A percentile compares a stretch with the other conserved stretches of the same genome.
phyloP scores from a whole-genome alignment of 2,329 filamentous ascomycete genomes.

The Calonectria hongkongensis region DNA sequence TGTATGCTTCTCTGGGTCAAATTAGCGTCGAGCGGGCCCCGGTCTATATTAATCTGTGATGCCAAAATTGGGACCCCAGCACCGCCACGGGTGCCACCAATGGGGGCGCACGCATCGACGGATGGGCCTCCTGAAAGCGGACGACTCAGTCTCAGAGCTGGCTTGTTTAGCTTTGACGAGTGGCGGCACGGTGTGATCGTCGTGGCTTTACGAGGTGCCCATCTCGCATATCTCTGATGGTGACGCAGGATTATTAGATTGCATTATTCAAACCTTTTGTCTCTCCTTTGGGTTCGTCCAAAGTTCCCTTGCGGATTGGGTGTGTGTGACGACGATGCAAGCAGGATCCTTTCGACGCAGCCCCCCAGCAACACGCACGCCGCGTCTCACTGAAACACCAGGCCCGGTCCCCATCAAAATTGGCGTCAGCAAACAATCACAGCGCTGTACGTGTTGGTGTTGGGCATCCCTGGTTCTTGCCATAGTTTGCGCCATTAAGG shows the following conservation, averaged over 20 bases:
- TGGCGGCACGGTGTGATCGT: conserved; percentile 19
- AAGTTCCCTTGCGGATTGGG: background rate
- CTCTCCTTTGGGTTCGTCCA: background rate
- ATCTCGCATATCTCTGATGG: background rate
- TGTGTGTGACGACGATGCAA: background rate
- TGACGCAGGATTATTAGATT: conserved; percentile 6
- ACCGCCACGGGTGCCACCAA: conserved; percentile 15
- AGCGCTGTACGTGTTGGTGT: background rate
- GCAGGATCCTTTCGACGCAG: background rate
- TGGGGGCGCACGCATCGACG: conserved; percentile 11
- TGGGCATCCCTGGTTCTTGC: conserved; percentile 3
- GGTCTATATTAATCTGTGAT: conserved; percentile 19
- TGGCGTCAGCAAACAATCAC: conserved; percentile 18
- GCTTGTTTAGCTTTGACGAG: conserved; percentile 22
- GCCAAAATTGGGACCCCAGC: conserved; percentile 18
- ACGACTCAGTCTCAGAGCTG: conserved; percentile 7
- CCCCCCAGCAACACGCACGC: background rate
- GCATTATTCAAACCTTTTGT: background rate
- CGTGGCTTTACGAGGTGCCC: conserved; percentile 21
- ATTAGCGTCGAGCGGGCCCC: conserved; percentile 20
- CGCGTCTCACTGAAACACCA: conserved; percentile 3
- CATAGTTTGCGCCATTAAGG: conserved; percentile 27
- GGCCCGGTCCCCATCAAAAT: background rate
- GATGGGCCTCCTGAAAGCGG: background rate
- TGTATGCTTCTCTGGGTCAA: conserved; percentile 22